A percentile compares a stretch with the other conserved stretches of the same genome.
Evolutionary conservation across 163 green algal genomes (phyloP).

Genomic region (Scenedesmus sp.): DNA sequence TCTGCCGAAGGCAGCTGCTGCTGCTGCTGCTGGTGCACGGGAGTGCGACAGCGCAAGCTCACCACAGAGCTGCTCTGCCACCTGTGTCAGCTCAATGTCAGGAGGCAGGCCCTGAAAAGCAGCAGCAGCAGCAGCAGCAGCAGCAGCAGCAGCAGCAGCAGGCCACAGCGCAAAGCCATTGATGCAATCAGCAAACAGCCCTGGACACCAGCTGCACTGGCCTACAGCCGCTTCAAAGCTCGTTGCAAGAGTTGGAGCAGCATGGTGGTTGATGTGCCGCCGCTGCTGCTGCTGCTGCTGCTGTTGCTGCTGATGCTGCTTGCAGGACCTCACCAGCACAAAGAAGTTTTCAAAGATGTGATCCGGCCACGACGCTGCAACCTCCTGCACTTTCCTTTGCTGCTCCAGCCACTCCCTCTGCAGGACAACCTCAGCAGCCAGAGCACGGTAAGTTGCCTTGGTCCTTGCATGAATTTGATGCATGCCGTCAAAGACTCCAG

Average conservation of each 20-base stretch:
- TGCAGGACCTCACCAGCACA: constrained; percentile 62
- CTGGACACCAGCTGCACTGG: neutral
- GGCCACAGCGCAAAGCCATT: neutral
- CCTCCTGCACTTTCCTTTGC: constrained; percentile 55
- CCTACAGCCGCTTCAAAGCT: neutral
- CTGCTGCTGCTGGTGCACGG: neutral
- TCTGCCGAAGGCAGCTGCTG: neutral
- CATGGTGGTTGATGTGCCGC: neutral
- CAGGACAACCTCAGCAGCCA: neutral
- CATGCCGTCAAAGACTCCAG: too few species aligned
- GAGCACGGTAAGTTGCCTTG: neutral
- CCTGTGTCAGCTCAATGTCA: constrained; percentile 62
- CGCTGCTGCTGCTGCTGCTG: neutral
- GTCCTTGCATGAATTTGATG: neutral
- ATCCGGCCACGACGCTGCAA: constrained; percentile 64
- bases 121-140: neutral
- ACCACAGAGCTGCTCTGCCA: constrained; percentile 63
- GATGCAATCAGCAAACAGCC: neutral
- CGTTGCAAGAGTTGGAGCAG: too few species aligned
- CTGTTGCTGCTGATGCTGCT: constrained; percentile 29
- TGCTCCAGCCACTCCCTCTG: constrained; percentile 73
- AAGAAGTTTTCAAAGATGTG: constrained; percentile 75
- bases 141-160: neutral
- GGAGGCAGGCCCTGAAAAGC: constrained; percentile 61
- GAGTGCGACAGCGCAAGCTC: neutral